Evolutionary conservation across 441 rosid genomes (phyloP).

Genomic region (Pelargonium myrrhifolium): DNA sequence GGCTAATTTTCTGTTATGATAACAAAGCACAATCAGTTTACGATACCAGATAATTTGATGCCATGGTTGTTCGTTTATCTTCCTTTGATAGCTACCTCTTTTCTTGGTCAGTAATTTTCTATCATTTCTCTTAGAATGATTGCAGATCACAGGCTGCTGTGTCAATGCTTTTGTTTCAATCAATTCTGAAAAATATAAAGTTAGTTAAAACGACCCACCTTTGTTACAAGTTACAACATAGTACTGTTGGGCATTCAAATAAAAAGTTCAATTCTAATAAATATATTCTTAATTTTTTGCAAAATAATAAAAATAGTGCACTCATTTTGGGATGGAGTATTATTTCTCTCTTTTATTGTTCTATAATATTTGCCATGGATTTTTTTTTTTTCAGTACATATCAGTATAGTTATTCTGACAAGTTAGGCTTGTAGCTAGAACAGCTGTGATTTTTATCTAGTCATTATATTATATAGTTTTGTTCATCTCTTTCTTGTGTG

Average conservation of each 20-base stretch:
- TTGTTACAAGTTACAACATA: too few relatives aligned
- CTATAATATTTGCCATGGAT: too few relatives aligned
- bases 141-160: background rate
- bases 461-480: background rate
- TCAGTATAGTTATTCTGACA: background rate
- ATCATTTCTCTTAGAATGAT: background rate
- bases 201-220: too few relatives aligned
- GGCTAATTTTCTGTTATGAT: background rate
- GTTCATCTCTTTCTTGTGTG: background rate
- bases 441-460: background rate
- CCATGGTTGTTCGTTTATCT: background rate
- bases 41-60: background rate
- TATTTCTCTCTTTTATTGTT: too few relatives aligned
- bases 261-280: too few relatives aligned
- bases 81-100: background rate
- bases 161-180: background rate
- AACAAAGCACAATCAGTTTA: background rate
- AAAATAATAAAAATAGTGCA: too few relatives aligned
- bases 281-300: too few relatives aligned
- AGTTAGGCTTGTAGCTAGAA: background rate
- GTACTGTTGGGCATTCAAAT: too few relatives aligned
- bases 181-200: background rate
- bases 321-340: too few relatives aligned
- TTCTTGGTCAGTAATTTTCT: background rate
- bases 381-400: too few relatives aligned